Base-by-base conservation (phyloP, 148 eudicot genomes). In the Limonium bicolor region DNA sequence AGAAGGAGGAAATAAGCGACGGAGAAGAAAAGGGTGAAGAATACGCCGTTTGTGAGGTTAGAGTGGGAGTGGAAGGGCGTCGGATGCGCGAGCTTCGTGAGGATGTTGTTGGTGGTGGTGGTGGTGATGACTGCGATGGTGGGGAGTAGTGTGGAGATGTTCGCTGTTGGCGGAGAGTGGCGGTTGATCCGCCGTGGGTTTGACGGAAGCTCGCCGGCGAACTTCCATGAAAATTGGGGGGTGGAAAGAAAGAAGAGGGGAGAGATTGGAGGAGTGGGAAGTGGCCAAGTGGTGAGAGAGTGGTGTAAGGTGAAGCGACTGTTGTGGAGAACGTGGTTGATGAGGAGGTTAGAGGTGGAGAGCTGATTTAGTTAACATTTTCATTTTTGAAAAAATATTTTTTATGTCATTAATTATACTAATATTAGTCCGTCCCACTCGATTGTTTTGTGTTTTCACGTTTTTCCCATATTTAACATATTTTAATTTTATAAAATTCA, bases 1-100 rank as follows among this genome's bases (percentile, higher is more conserved):
- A 39, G 68, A 58, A 83, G 84, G 30, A 83, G 84, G 46, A 56
- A 83, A 48, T 79, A 79, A 0, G 79, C 73, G 35, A 73, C 70
- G 53, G 81, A 73, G 68, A 83, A 83, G 65, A 83, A 83, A 19
- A 83, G 70, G 6, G 80, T 64, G 72, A 83, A 73, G 76, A 83
- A 83, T 3, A 79, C 55, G 19, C 65, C 70, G 70, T 79, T 83
- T 11, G 84, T 73, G 40, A 79, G 55, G 68, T n/a, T 79, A 76
- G 8, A 79, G 72, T 8, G 84, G 94, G 14, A 76, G 61, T 5
- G 94, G 81, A 0, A 76, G 60, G 4, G 84, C 84, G 51, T 79
- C 88, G 11, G 88, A 79, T 7, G 94, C 76, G 21, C 17, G 18
- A n/a, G 28, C 14, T 16, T 11, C 8, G 16, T 19, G 29, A 45